Evolutionary conservation across 352 stramenopile species (phyloP), one percentile per base, ranked within the genome.

Genomic region (Globisporangium barbulae): DNA sequence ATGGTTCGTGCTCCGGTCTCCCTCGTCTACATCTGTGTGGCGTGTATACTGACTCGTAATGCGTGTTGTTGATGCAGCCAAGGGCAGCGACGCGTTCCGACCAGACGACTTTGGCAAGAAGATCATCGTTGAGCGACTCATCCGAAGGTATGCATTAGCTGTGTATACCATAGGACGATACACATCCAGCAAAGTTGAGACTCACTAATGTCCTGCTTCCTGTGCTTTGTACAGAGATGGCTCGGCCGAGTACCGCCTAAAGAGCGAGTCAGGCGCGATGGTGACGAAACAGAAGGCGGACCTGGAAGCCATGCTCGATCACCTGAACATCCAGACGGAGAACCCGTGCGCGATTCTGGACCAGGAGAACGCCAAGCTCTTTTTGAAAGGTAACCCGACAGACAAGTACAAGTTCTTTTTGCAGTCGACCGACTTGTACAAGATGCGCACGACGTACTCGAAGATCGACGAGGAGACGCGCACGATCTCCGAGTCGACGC

Each of bases 341-440:
- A 99, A 99, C 81, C 97, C 97, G 39, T 98, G 97, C 31, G 92
- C 93, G 5, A 94, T 99, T 41, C 70, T 99, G 44, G 96, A 99
- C 72, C 97, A 99, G 71, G 97, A 99, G 75, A 98, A 98, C 62
- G 94, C 96, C 17, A 99, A 99, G 73, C 86, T 98, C 59, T 99
- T 99, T 70, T 71, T 99, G 25, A 97, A 96, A 28, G 96, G 96
- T 42, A 98, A 97, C 62, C 72, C 86, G 5, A 74, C 84, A 17
- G 95, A 99, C 47, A 99, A 99, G 69, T 99, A 98, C 80, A 85
- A 84, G 30, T 99, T 99, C 71, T 99, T 99, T 61, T 81, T 98
- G 62, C 97, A 98, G 67, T 98, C 96, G 1, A 99, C 96, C 0
- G 95, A 98, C 67, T 66, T 98, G 53, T 93, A 97, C 73, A 91